These are phyloP conservation scores for Berkeleyomyces basicola DNA, from an alignment of 2,329 filamentous ascomycete species.

Conservation along the genomic window DNA sequence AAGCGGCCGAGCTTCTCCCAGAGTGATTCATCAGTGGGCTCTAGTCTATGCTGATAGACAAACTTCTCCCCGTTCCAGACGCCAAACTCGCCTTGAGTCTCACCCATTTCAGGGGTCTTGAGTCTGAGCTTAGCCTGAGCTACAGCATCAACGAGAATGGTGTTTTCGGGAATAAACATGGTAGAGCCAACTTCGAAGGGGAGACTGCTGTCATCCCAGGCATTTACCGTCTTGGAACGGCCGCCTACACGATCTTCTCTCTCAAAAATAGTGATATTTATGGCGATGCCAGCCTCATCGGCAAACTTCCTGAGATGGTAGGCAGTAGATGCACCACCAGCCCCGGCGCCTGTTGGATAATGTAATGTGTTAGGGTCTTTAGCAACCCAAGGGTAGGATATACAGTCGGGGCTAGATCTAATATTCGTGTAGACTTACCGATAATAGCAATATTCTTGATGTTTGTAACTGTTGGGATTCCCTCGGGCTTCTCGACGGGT, in stretches of 20 bases:
- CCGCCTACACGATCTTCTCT: constrained; percentile 63
- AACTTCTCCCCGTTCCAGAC: constrained; percentile 74
- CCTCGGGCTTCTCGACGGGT: neutral
- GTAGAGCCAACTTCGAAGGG: constrained; percentile 79
- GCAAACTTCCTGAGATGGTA: constrained; percentile 67
- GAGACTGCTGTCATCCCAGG: constrained; percentile 47
- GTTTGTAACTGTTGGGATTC: neutral
- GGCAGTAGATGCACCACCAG: constrained; percentile 72
- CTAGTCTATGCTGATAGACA: neutral
- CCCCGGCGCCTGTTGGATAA: constrained; percentile 54
- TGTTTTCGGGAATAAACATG: constrained; percentile 77
- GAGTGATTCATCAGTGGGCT: neutral
- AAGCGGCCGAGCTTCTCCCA: constrained; percentile 23
- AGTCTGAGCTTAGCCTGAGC: constrained; percentile 52
- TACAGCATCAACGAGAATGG: constrained; percentile 62
- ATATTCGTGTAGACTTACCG: constrained; percentile 15
- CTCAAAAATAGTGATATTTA: constrained; percentile 83
- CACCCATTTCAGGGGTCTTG: constrained; percentile 26
- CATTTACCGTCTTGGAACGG: constrained; percentile 69
- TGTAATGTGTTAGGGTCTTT: neutral
- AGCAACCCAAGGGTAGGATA: no score
- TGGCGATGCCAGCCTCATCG: constrained; percentile 34
- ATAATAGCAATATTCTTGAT: constrained; percentile 19
- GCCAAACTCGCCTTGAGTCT: constrained; percentile 34
- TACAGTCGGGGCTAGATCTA: neutral